These are phyloP conservation scores for Grigorovia transvaalensis DNA, from an alignment of 805 yeast genomes.

Conservation along the genomic window DNA sequence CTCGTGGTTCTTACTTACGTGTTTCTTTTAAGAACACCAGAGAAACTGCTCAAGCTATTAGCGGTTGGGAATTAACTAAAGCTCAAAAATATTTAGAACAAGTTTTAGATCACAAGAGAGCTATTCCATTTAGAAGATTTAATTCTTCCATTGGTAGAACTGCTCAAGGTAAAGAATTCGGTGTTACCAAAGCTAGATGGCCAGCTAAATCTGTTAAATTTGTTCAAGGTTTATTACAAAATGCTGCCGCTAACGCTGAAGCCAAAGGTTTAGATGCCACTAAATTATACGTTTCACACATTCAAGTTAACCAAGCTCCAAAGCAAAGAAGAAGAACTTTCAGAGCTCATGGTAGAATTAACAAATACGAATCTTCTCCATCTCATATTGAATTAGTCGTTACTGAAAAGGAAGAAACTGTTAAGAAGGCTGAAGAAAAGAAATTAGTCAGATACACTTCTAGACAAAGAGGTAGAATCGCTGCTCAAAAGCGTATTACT, in stretches of 20 bases:
- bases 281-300: constrained; percentile 90
- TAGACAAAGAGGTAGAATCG: constrained; percentile 88
- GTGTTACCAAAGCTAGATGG: constrained; percentile 99
- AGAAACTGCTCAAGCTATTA: constrained; percentile 97
- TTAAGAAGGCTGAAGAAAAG: constrained; percentile 80
- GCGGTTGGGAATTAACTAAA: constrained; percentile 93
- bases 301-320: constrained; percentile 99
- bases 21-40: constrained; percentile 99
- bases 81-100: constrained; percentile 94
- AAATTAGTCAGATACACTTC: constrained; percentile 63
- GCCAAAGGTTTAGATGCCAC: constrained; percentile 96
- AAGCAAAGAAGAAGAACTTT: constrained; percentile 99
- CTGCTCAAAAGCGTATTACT: constrained; percentile 78
- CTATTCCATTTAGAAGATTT: constrained; percentile 98
- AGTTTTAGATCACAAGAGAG: constrained; percentile 97
- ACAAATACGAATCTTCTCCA: constrained; percentile 98
- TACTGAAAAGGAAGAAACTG: constrained; percentile 89
- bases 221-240: constrained; percentile 86
- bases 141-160: constrained; percentile 96
- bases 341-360: constrained; percentile 99
- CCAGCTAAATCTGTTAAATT: constrained; percentile 97
- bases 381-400: constrained; percentile 96
- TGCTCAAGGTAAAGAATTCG: constrained; percentile 99
- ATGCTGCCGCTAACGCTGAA: constrained; percentile 99
- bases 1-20: constrained; percentile 99